phyloP scores from a whole-genome alignment of 2,329 filamentous ascomycete species.

The Calonectria leucothoes region DNA sequence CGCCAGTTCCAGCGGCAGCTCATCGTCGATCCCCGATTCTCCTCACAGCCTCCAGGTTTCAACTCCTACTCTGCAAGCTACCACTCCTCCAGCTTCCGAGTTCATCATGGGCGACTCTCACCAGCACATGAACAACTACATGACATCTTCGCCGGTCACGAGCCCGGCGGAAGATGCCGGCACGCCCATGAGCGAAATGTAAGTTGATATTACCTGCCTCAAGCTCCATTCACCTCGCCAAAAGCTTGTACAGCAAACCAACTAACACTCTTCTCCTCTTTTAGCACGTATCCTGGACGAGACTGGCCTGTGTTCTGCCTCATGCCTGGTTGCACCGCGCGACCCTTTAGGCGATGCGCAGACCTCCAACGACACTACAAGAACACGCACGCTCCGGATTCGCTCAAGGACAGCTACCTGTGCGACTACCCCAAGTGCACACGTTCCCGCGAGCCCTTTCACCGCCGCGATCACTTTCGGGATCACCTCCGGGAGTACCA shows the following conservation, averaged over 20 bases:
- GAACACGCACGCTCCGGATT: slow-evolving; percentile 58
- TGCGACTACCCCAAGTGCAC: slow-evolving; percentile 66
- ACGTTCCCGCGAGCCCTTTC: slow-evolving; percentile 59
- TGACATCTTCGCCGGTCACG: background rate
- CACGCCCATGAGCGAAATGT: background rate
- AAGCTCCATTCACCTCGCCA: background rate
- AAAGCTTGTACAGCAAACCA: background rate
- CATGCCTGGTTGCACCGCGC: slow-evolving; percentile 54
- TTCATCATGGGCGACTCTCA: slow-evolving; percentile 24
- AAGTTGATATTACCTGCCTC: background rate
- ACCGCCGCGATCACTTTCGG: slow-evolving; percentile 66
- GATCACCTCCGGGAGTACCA: slow-evolving; percentile 68
- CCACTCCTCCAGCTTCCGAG: background rate
- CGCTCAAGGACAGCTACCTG: slow-evolving; percentile 54
- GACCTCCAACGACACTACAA: slow-evolving; percentile 66
- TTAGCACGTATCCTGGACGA: slow-evolving; percentile 31
- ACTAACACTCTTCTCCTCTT: background rate
- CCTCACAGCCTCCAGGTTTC: slow-evolving; percentile 34
- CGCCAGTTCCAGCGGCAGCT: slow-evolving; percentile 45
- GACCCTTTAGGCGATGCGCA: slow-evolving; percentile 63
- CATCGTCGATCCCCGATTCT: slow-evolving; percentile 42
- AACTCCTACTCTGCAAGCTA: slow-evolving; percentile 14
- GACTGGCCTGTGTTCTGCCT: slow-evolving; percentile 54
- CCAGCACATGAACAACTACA: slow-evolving; percentile 25
- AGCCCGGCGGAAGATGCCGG: background rate